Evolutionary conservation across 306 rosid genomes (phyloP).

Genomic region (Citrullus amarus): DNA sequence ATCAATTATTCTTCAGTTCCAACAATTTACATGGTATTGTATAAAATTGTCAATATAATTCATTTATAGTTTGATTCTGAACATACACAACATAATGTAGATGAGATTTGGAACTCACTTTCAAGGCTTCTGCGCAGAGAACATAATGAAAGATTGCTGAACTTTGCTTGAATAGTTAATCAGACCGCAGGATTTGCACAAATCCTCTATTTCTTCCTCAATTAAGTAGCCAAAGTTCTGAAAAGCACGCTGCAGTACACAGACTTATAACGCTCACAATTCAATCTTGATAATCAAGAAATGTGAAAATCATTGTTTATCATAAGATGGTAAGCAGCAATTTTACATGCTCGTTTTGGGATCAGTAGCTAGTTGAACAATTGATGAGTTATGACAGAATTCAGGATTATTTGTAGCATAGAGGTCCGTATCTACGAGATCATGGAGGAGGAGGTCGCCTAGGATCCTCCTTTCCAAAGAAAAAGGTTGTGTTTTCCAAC

Average conservation of each 20-base stretch:
- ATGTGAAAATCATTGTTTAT: not conserved
- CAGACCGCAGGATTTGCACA: slow-evolving; percentile 73
- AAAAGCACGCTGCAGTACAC: slow-evolving; percentile 26
- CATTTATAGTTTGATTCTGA: not conserved
- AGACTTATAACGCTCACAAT: not conserved
- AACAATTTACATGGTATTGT: not conserved
- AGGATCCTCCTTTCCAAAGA: not conserved
- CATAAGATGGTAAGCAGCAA: not conserved
- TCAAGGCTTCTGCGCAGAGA: slow-evolving; percentile 64
- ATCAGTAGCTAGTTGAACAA: not conserved
- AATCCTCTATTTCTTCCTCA: slow-evolving; percentile 57
- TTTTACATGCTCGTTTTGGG: not conserved
- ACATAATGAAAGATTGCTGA: slow-evolving; percentile 65
- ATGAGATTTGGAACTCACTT: slow-evolving; percentile 12
- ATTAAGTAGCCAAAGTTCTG: slow-evolving; percentile 34
- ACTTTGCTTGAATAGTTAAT: slow-evolving; percentile 60
- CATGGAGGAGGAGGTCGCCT: not conserved
- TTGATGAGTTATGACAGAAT: not conserved
- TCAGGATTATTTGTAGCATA: not conserved
- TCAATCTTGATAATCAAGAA: not conserved
- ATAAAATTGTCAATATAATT: not conserved
- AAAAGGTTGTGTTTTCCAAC: not conserved
- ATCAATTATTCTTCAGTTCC: not conserved
- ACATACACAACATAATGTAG: not conserved
- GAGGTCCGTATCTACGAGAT: not conserved